Base-by-base conservation (phyloP, 805 yeast species). In the Ogataea saltuana region DNA sequence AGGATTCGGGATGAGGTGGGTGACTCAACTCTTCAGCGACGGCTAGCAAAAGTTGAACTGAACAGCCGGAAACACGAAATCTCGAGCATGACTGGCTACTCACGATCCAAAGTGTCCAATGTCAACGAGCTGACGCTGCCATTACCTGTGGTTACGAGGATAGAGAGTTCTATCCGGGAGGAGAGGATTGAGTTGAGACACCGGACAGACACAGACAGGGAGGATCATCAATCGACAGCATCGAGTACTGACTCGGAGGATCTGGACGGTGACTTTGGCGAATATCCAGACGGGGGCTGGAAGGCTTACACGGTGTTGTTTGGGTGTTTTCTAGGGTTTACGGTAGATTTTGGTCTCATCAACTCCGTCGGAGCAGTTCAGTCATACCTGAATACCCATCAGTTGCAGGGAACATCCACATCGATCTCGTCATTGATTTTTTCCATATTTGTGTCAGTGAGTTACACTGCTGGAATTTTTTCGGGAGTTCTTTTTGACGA, bases 321-420 rank as follows among this genome's bases (percentile, higher is more conserved):
- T 19, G 88, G 87, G 2, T 68, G 78, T 3, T 80, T 80, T 53
- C 58, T 76, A 31, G 87, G 86, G 0, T 65, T 77, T 27, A 63
- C 73, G 2, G 75, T 77, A 2, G 68, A 69, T 32, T 73, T 80
- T 45, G 88, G 89, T 1, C 50, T 78, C 27, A 60, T 78, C 46
- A 82, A 82, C 53, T 61, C 81, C 2, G 66, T 75, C 29, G 88
- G 88, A 50, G 83, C 80, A 4, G 70, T 83, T 29, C 82, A 83
- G 60, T 72, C 83, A 0, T 79, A 81, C 50, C 68, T 83, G 8
- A 70, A 78, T 7, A 64, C 63, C 10, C 74, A 82, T 58, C 87
- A 82, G 58, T 61, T 83, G 47, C 64, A 64, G 1, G 53, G 70
- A 33, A 62, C 66, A 5, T 58, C 70, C 4, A 66, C 77, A 1